Evolutionary conservation across 2,329 filamentous ascomycete species (phyloP).

Genomic region (Curvularia spicifera): DNA sequence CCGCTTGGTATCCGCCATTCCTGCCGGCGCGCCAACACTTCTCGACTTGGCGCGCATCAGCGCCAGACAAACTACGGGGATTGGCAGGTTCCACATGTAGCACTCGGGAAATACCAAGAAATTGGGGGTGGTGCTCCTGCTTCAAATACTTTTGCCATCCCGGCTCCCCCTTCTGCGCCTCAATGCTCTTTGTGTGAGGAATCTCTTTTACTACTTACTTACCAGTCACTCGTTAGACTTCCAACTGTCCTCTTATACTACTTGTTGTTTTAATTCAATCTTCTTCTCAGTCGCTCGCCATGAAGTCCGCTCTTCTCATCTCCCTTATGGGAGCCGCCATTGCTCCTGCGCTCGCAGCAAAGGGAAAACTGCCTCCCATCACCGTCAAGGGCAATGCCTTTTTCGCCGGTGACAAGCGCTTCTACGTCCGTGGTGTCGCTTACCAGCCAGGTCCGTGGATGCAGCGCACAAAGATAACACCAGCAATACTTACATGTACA

Average conservation of each 20-base stretch:
- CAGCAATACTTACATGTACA: constrained; percentile 17
- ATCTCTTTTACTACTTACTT: constrained; percentile 38
- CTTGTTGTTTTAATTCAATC: constrained; percentile 36
- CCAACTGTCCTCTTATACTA: constrained; percentile 31
- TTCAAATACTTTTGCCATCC: constrained; percentile 41
- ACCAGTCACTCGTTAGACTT: constrained; percentile 49
- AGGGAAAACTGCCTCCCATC: constrained; percentile 58
- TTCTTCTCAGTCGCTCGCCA: constrained; percentile 27
- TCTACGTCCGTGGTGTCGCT: constrained; percentile 67
- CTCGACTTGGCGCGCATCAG: constrained; percentile 40
- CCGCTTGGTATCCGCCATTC: constrained; percentile 42
- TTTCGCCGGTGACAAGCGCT: constrained; percentile 65
- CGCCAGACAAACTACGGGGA: constrained; percentile 40
- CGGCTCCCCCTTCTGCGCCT: constrained; percentile 22
- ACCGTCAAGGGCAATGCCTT: constrained; percentile 69
- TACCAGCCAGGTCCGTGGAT: constrained; percentile 65
- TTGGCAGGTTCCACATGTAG: constrained; percentile 49
- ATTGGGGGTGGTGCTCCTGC: constrained; percentile 28
- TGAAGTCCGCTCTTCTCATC: constrained; percentile 43
- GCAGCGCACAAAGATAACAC: constrained; percentile 49
- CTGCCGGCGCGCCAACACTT: constrained; percentile 36
- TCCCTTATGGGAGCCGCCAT: constrained; percentile 37
- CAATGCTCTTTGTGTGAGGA: constrained; percentile 39
- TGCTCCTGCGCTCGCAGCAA: constrained; percentile 35
- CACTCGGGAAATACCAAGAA: constrained; percentile 35